Evolutionary conservation across 768 basidiomycete genomes (phyloP).

Genomic region (Serendipita sp.): DNA sequence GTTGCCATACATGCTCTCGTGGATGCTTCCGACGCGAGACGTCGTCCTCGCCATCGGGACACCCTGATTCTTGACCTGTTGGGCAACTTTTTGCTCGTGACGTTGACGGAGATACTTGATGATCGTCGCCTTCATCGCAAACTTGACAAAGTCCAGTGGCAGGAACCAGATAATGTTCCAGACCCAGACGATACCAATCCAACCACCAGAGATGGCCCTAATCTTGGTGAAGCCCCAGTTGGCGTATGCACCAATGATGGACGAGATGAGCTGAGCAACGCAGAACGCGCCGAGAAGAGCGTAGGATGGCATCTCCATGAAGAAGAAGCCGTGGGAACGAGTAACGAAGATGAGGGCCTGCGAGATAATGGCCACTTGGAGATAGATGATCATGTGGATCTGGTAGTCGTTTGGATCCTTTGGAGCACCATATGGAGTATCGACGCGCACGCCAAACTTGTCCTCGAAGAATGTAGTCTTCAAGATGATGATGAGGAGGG

Average conservation of each 20-base stretch:
- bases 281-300: conserved; percentile 86
- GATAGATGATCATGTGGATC: conserved; percentile 81
- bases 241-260: conserved; percentile 88
- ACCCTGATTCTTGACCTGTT: conserved; percentile 26
- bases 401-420: conserved; percentile 47
- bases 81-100: conserved; percentile 27
- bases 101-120: conserved; percentile 73
- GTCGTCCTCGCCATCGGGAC: conserved; percentile 73
- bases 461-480: conserved; percentile 80
- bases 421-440: conserved; percentile 15
- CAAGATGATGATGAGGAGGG: conserved; percentile 69
- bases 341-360: conserved; percentile 96
- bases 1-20: conserved; percentile 89
- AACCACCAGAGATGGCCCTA: conserved; percentile 64
- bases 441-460: conserved; percentile 53
- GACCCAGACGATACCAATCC: conserved; percentile 96
- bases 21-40: conserved; percentile 77
- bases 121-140: conserved; percentile 85
- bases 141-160: conserved; percentile 92
- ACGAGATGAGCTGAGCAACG: conserved; percentile 84
- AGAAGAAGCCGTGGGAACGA: conserved; percentile 89
- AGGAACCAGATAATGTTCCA: conserved; percentile 96
- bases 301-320: conserved; percentile 84
- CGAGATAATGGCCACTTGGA: conserved; percentile 97
- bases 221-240: conserved; percentile 92